Percentiles rank a stretch among this genome's conserved stretches.
Evolutionary conservation across 169 alveolate species (phyloP).

Genomic region (Plasmodium vinckei): DNA sequence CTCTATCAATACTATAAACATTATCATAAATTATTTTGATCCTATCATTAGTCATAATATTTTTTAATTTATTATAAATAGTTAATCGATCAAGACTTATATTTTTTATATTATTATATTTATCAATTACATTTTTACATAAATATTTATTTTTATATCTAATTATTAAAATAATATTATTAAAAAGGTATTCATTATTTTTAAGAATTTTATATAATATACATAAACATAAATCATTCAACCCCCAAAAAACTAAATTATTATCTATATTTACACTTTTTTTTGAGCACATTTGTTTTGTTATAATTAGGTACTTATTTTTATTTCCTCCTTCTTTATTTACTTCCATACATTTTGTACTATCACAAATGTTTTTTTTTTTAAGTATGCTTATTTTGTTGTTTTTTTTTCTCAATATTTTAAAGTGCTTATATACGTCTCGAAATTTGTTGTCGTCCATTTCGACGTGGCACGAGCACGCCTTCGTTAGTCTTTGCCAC

Average conservation of each 20-base stretch:
- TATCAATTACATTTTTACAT: neutral
- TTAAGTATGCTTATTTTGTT: conserved; percentile 18
- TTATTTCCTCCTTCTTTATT: neutral
- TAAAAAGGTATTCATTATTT: conserved; percentile 49
- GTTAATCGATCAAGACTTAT: conserved; percentile 19
- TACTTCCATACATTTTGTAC: neutral
- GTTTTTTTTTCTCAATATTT: conserved; percentile 26
- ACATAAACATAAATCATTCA: conserved; percentile 41
- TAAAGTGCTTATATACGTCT: conserved; percentile 47
- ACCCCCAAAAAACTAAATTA: conserved; percentile 57
- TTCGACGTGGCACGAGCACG: conserved; percentile 57
- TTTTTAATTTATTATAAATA: conserved; percentile 27
- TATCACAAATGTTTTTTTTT: neutral
- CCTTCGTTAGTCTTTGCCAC: conserved; percentile 16
- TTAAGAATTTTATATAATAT: conserved; percentile 16
- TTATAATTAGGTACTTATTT: conserved; percentile 29
- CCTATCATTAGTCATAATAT: conserved; percentile 24
- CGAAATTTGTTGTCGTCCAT: neutral
- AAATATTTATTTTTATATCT: conserved; percentile 32
- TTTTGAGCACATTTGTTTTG: conserved; percentile 43
- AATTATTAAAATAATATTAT: conserved; percentile 25
- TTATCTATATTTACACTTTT: conserved; percentile 33
- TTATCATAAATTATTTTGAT: conserved; percentile 49
- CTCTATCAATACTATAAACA: conserved; percentile 51
- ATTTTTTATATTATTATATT: conserved; percentile 15